Percentiles rank a stretch among this genome's conserved stretches.
Conservation (phyloP, 2,329 filamentous ascomycete genomes). For the Fusarium pseudoanthophilum region DNA sequence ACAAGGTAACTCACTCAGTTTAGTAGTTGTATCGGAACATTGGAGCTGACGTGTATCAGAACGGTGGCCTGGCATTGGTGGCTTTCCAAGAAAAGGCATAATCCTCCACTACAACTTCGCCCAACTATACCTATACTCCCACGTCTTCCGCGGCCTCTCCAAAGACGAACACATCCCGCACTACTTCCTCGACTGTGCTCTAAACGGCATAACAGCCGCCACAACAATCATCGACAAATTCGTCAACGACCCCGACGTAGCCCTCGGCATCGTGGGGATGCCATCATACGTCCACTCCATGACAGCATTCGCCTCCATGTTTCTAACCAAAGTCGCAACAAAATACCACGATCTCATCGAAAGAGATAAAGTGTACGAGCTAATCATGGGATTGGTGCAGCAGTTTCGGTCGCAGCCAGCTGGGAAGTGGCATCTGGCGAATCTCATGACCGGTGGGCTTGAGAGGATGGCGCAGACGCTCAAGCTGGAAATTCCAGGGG, state of each 20-base stretch:
- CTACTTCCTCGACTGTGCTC: constrained; percentile 46
- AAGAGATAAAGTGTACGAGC: constrained; percentile 48
- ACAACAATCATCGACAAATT: constrained; percentile 56
- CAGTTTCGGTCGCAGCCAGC: constrained; percentile 53
- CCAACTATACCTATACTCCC: constrained; percentile 53
- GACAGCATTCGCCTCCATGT: constrained; percentile 62
- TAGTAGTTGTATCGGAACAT: fast-evolving
- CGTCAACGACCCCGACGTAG: constrained; percentile 53
- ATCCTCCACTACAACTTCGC: constrained; percentile 53
- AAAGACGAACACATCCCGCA: constrained; percentile 40
- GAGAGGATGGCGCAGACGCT: constrained; percentile 43
- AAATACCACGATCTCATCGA: constrained; percentile 55
- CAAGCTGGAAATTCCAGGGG: neutral
- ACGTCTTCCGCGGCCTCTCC: constrained; percentile 52
- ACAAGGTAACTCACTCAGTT: constrained; percentile 21
- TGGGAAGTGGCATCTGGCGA: constrained; percentile 57
- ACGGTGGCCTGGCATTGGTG: constrained; percentile 49
- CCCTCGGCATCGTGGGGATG: constrained; percentile 53
- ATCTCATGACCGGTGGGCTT: constrained; percentile 57
- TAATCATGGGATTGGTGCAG: constrained; percentile 51
- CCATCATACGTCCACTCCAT: constrained; percentile 64
- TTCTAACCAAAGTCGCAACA: constrained; percentile 57
- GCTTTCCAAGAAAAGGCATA: constrained; percentile 52
- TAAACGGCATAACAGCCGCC: constrained; percentile 49
- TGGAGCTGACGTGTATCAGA: constrained; percentile 37